Conservation (phyloP, 306 rosid species). For the Vigna trinervia region DNA sequence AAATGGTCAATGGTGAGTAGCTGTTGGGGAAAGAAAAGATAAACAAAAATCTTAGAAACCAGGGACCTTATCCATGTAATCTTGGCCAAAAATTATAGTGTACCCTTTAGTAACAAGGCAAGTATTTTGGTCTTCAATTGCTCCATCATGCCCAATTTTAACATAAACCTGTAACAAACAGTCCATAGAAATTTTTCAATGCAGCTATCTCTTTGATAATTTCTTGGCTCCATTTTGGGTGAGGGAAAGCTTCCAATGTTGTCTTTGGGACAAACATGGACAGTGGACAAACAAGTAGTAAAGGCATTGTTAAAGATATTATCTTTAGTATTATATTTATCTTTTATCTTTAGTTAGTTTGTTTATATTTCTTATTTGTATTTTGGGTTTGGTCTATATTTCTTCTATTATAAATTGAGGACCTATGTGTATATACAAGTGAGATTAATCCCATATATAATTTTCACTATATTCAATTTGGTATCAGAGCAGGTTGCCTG, state of each 20-base stretch:
- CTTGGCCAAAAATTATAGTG: background rate
- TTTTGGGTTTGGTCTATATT: no score
- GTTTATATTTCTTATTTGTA: no score
- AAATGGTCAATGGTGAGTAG: background rate
- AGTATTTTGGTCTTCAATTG: background rate
- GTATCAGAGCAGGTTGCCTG: no score
- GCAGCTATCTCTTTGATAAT: background rate
- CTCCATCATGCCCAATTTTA: background rate
- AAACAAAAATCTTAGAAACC: background rate
- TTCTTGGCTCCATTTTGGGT: background rate
- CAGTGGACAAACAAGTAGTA: background rate
- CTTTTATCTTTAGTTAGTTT: no score
- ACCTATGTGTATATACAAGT: no score
- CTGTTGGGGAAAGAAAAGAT: background rate
- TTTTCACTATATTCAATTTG: no score
- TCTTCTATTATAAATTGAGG: no score
- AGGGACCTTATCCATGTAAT: background rate
- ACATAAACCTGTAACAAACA: background rate
- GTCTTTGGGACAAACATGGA: background rate
- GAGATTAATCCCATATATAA: no score
- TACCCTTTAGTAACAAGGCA: background rate
- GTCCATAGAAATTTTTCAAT: background rate
- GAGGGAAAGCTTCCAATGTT: background rate
- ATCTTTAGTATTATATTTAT: no score
- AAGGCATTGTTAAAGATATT: background rate